Base-by-base conservation (phyloP, 257 asterid species). In the Catharanthus roseus region DNA sequence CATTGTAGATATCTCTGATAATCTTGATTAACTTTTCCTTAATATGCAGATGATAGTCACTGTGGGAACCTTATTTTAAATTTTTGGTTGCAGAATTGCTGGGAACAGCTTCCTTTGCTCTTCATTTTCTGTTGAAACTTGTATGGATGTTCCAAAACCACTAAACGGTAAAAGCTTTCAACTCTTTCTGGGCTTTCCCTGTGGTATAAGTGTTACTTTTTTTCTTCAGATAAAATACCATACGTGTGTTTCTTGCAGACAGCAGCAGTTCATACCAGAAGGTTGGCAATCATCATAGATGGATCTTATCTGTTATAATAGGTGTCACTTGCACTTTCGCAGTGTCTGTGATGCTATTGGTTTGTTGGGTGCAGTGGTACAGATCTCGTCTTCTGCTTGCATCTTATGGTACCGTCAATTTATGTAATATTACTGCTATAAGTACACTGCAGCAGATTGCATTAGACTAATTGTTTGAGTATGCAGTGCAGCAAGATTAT, bases 71-170 rank as follows among this genome's bases (percentile, higher is more conserved):
- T 33, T 7, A 61, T 18, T 55, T 34, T 67, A 28, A 24, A 21
- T 13, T 60, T 42, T 77, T 76, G 79, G 66, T 72, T 83, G 31
- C 87, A 92, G 98, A 81, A 82, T 92, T 73, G 89, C 93, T 68
- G 98, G 98, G 75, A 92, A 92, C 87, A 67, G 61, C 68, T 90
- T 85, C 74, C 91, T 92, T 44, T 92, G 96, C 79, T 81, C 90
- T 76, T 75, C 96, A 51, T 69, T 83, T 76, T 82, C 95, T 55
- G 44, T 69, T 39, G 87, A 82, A 80, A 75, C 80, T 65, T 92
- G 98, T 75, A 77, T 44, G 82, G 85, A 77, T 28, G 84, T 64
- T 63, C 88, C 95, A 11, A 84, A 80, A 75, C 78, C 86, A 44
- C 82, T 76, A 65, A 88, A 87, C 70, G 97, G 98, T 92, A 88